Base-by-base conservation (phyloP, 2,329 filamentous ascomycete species). In the Penicillium sp. region DNA sequence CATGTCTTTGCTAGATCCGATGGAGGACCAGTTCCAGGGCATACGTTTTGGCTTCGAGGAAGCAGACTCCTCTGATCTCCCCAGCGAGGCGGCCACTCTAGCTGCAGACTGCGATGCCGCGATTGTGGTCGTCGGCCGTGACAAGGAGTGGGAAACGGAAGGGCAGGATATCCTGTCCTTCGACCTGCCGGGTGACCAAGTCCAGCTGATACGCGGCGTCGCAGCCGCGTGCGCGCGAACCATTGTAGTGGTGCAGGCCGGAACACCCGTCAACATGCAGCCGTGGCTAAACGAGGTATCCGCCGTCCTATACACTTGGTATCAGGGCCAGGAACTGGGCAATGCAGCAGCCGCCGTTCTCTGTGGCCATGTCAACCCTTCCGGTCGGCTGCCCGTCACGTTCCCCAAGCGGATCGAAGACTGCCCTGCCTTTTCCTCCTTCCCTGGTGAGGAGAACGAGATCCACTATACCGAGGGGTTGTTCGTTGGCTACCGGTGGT, bases 11-110 rank as follows among this genome's bases (percentile, higher is more conserved):
- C 17, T 58, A 2, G 35, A 51, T 19, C 56, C 46, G 4, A 58
- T 58, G 56, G 56, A 58, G 29, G 56, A 58, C 41, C 46, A 58
- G 31, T 58, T 58, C 35, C 56, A 58, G 29, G 50, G 58, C 9
- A 35, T 55, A 15, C 50, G 58, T 5, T 15, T 49, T 15, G 58
- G 58, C 29, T 60, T 38, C 29, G 50, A 55, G 19, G 41, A 53
- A 15, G 23, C 17, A 2, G 38, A 54, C 30, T 6, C 21, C 11
- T 7, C 7, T 6, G 50, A 55, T n/a, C 23, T 30, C 23, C 41
- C 49, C 15, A 30, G 15, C 5, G 29, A 60, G 17, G 58, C 58
- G 31, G 58, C 49, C n/a, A 4, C 1, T 5, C 23, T 55, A 17
- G 50, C 50, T 11, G 6, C 23, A 7, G 31, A 58, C 41, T 49